Evolutionary conservation across 2,329 filamentous ascomycete genomes (phyloP), one percentile per base, ranked within the genome.

Genomic region (Ceratocystis colombiana): DNA sequence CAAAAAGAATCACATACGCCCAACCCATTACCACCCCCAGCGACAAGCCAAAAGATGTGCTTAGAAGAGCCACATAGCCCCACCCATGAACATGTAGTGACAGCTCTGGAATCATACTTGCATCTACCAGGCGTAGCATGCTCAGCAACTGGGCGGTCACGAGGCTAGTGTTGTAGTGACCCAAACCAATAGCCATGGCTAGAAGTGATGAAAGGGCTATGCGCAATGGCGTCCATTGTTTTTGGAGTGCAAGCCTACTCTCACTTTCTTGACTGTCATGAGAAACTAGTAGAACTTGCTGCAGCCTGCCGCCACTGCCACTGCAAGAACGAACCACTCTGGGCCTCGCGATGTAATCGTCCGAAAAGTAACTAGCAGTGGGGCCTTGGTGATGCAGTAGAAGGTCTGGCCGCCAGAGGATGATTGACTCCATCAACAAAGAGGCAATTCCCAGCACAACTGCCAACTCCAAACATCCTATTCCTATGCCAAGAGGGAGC

Each of bases 91-190:
- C 17, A 25, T 62, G 41, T n/a, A 66, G 33, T n/a, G 20, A 45
- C 37, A 61, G 30, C n/a, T 48, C 50, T 20, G 55, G 15, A 7
- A 57, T 48, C 61, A 48, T 33, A 25, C 17, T 45, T 28, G 48
- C 55, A 22, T 66, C 53, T 2, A 37, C 64, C n/a, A 65, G 44
- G 22, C 59, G 45, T 37, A 66, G 30, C 55, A 66, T 61, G 22
- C 59, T 30, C 15, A 66, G 22, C 44, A 66, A 46, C 30, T 66
- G 64, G 15, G 61, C 59, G 17, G 61, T 66, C 20, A 62, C 46
- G 7, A 66, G 61, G 20, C 30, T 63, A 5, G 25, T 66, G 7
- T 53, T 66, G 25, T 66, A 66, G 30, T 62, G 59, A 1, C 57
- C 59, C 37, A 66, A 37, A 7, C 59, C 46, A 44, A 30, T 44